Percentiles rank a stretch among this genome's conserved stretches.
Evolutionary conservation across 2,329 filamentous ascomycete species (phyloP).

Genomic region (Paraphaeosphaeria minitans): DNA sequence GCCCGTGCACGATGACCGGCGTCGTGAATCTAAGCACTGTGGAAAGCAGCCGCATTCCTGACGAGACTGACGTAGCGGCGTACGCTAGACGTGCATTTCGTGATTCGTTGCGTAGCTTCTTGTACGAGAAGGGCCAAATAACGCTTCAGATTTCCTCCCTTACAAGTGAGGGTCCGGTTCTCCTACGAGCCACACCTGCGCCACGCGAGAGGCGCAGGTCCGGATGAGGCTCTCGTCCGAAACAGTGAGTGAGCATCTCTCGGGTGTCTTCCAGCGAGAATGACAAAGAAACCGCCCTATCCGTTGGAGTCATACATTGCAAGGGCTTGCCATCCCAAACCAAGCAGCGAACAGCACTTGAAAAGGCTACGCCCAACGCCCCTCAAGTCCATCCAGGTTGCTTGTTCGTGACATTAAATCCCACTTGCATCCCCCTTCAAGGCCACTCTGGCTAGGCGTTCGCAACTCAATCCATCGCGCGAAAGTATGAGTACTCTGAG

Average conservation of each 20-base stretch:
- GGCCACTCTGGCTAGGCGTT: too few species aligned
- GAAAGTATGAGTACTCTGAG: too few species aligned
- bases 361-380: too few species aligned
- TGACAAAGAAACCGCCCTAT: constrained; percentile 11
- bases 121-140: constrained; percentile 1
- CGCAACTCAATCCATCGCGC: too few species aligned
- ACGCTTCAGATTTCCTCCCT: constrained; percentile 1
- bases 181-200: not conserved
- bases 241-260: constrained; percentile 1
- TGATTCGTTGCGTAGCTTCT: not conserved
- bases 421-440: too few species aligned
- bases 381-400: too few species aligned
- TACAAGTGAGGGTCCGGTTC: not conserved
- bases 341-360: too few species aligned
- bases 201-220: constrained; percentile 1
- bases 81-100: not conserved
- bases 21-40: not conserved
- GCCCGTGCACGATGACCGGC: not conserved
- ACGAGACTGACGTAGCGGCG: not conserved
- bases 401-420: too few species aligned
- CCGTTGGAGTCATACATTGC: not conserved
- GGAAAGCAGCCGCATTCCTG: not conserved
- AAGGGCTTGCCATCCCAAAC: too few species aligned
- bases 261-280: constrained; percentile 4
- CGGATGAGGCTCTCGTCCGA: constrained; percentile 4